Base-by-base conservation (phyloP, 2,329 filamentous ascomycete genomes). In the Fusarium metavorans region DNA sequence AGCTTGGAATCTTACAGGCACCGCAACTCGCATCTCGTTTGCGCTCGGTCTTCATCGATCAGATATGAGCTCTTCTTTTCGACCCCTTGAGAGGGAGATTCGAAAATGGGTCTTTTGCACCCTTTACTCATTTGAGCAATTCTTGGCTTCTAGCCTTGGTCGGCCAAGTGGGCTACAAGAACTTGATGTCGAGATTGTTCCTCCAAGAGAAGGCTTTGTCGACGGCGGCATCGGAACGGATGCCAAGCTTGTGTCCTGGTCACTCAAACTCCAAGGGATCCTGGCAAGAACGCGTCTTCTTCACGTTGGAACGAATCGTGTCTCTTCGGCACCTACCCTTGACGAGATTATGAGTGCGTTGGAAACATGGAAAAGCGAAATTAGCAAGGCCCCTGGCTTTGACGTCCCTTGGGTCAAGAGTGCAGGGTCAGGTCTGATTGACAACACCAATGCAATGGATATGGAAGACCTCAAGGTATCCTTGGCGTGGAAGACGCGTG, bases 71-170 rank as follows among this genome's bases (percentile, higher is more conserved):
- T 71, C 76, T 0, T 77, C 77, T 0, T 83, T 83, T 71, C 72
- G 80, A 4, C 80, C 82, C 0, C 70, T 83, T 0, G 82, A 84
- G 30, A 66, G 82, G 5, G 81, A 83, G 61, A 78, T 80, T 9
- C 74, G 82, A 0, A 83, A 82, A 66, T 78, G 80, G 64, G 80
- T 84, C 0, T 83, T 83, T 50, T 84, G 82, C 63, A 83, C 82
- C 2, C 76, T 84, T 6, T 84, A 82, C 67, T 73, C 77, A 0
- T 83, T 83, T 14, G 82, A 84, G 23, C 81, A 83, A 54, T 83
- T 83, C 56, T 77, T 84, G 0, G 80, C 81, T 4, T 82, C 80
- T 3, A 83, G 80, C 52, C 78, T 84, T 0, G 82, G 82, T 0
- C 77, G 82, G 23, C 82, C 82, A 0, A 82, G 80, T 34, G 82